Conservation (phyloP, 2,329 filamentous ascomycete species). For the Botrytis deweyae region DNA sequence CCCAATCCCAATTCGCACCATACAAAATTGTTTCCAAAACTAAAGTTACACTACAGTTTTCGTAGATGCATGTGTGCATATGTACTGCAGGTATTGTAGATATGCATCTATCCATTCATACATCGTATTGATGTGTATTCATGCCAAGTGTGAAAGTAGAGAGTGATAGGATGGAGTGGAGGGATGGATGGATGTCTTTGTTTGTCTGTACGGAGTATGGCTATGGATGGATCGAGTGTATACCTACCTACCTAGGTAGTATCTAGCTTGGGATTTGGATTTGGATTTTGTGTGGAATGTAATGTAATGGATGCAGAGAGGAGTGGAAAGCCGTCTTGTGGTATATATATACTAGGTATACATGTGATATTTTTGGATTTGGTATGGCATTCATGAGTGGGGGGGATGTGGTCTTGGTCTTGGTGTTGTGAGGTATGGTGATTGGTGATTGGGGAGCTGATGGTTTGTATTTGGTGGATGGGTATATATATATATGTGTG, state of each 20-base stretch:
- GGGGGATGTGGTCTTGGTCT: neutral
- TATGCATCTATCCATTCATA: neutral
- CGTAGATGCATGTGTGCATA: neutral
- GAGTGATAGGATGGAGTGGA: neutral
- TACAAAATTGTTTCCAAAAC: too few relatives aligned
- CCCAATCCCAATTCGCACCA: too few relatives aligned
- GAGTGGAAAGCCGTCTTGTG: conserved; percentile 3
- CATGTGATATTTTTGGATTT: neutral
- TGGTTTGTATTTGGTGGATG: too few relatives aligned
- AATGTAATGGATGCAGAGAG: too few relatives aligned
- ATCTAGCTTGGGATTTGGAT: too few relatives aligned
- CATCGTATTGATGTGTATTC: neutral
- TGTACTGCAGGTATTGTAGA: too few relatives aligned
- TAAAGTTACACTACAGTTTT: too few relatives aligned
- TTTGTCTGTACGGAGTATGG: too few relatives aligned
- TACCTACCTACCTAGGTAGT: neutral
- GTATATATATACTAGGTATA: neutral
- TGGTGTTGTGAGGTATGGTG: neutral
- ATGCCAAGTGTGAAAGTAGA: neutral
- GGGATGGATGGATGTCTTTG: neutral
- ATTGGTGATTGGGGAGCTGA: neutral
- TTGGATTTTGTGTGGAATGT: too few relatives aligned
- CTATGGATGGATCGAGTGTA: neutral
- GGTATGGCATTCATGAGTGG: neutral
- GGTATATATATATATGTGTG: neutral